Evolutionary conservation across 2,329 filamentous ascomycete species (phyloP).

Genomic region (Emydomyces testavorans): DNA sequence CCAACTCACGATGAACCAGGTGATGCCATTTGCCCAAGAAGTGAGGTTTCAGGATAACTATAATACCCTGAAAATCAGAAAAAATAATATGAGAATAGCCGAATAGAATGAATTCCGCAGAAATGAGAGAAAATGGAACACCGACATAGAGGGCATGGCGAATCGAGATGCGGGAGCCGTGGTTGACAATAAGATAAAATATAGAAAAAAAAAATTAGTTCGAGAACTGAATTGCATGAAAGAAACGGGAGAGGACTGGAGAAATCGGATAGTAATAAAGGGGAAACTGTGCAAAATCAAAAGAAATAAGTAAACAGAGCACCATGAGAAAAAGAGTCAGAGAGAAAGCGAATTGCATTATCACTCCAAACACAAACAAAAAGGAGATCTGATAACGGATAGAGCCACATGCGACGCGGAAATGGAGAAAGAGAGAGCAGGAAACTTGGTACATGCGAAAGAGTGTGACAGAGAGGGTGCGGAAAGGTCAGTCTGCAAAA

Average conservation of each 20-base stretch:
- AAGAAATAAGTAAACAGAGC: neutral
- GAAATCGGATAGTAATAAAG: too few relatives aligned
- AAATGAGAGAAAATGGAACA: conserved; percentile 4
- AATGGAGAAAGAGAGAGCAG: conserved; percentile 1
- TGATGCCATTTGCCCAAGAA: conserved; percentile 7
- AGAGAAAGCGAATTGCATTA: conserved; percentile 3
- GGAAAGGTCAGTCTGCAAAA: neutral
- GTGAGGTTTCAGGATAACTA: neutral
- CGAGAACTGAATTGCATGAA: too few relatives aligned
- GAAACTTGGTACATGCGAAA: neutral
- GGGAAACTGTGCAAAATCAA: too few relatives aligned
- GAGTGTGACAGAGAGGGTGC: neutral
- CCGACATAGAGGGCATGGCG: conserved; percentile 22
- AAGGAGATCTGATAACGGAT: conserved; percentile 3
- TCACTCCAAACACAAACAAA: conserved; percentile 1
- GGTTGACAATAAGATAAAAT: conserved; percentile 16
- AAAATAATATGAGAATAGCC: conserved; percentile 13
- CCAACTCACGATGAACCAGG: conserved; percentile 7
- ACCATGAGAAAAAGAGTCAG: neutral
- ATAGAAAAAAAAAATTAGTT: conserved; percentile 16
- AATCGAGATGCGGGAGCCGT: conserved; percentile 15
- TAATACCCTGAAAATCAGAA: conserved; percentile 4
- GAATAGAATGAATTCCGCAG: conserved; percentile 12
- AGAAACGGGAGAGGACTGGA: neutral
- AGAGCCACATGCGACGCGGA: conserved; percentile 3